These are phyloP conservation scores for Xerocomellus dryophilus DNA, from an alignment of 768 basidiomycete species.

Conservation along the genomic window DNA sequence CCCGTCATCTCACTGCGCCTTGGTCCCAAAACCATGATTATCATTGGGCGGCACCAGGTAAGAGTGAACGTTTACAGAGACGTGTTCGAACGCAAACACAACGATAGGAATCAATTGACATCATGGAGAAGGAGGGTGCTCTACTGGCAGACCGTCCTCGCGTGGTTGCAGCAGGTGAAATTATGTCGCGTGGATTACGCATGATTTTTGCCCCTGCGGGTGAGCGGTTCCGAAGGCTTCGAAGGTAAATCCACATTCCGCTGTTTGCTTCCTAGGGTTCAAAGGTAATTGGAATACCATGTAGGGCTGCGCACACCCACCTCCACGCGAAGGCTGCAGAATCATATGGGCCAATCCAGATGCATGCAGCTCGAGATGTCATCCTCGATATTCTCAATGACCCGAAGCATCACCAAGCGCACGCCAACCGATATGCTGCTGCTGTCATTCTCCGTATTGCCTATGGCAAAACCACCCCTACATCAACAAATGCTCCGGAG, in stretches of 20 bases:
- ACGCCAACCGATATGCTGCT: conserved; percentile 45
- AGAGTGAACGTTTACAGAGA: background rate
- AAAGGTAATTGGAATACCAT: background rate
- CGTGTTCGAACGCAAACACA: background rate
- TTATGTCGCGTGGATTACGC: conserved; percentile 56
- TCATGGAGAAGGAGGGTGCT: conserved; percentile 67
- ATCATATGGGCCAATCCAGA: conserved; percentile 49
- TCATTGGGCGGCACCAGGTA: conserved; percentile 39
- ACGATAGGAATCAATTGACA: conserved; percentile 53
- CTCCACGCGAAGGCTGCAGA: conserved; percentile 51
- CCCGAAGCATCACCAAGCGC: conserved; percentile 47
- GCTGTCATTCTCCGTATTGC: conserved; percentile 35
- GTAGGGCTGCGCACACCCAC: conserved; percentile 56
- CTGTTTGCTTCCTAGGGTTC: background rate
- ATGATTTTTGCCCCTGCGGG: conserved; percentile 54
- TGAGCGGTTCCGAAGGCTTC: conserved; percentile 58
- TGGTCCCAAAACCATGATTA: conserved; percentile 37
- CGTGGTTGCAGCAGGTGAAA: conserved; percentile 57
- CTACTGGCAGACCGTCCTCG: conserved; percentile 52
- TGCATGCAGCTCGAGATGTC: conserved; percentile 33
- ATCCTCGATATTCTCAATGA: conserved; percentile 31
- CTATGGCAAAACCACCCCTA: conserved; percentile 35
- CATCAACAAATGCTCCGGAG: conserved; percentile 29
- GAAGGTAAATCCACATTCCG: conserved; percentile 38
- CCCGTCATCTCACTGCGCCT: conserved; percentile 56